Evolutionary conservation across 805 yeast genomes (phyloP), one percentile per base, ranked within the genome.

Genomic region (Saturnispora gosingensis): DNA sequence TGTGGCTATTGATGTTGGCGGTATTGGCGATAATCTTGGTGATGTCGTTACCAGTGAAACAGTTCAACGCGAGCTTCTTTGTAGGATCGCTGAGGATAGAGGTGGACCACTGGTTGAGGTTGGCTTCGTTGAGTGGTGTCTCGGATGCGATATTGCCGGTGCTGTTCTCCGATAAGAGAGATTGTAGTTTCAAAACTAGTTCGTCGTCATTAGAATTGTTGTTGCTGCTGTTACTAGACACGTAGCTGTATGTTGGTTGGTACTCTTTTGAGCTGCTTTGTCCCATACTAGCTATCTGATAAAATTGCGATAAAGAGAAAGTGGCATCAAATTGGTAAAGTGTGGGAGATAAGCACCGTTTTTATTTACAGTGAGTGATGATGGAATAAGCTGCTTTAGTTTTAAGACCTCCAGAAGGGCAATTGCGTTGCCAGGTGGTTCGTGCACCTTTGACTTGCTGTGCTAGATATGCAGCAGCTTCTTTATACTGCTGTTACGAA

Each of bases 21-120:
- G 73, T 64, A 50, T 68, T 67, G 4, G 71, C 72, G 45, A 78
- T 69, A 42, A 78, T 67, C 27, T 67, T 61, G 20, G 68, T 66
- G 59, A 79, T 72, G 43, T 70, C 70, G 52, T 74, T 73, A 22
- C 73, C 73, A 3, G 80, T 72, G 58, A 80, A 68, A 2, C 82
- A 81, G 56, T 75, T 76, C 56, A 79, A 74, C 6, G 81, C 80
- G 51, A 80, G 66, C 52, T 64, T 61, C 60, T 79, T 79, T 59
- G 78, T 78, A 5, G 76, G 72, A 56, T 75, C 76, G 3, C 73
- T 53, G 7, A 69, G 56, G 47, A 80, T 66, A 1, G 68, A 69
- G 1, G 64, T 51, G 56, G 77, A 76, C 84, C 84, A 80, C 3
- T 60, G 54, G 11, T 57, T 53, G 42, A 78, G 67, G 38, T 67